phyloP scores from a whole-genome alignment of 1,139 yeast genomes.

The Hanseniaspora sp. region DNA sequence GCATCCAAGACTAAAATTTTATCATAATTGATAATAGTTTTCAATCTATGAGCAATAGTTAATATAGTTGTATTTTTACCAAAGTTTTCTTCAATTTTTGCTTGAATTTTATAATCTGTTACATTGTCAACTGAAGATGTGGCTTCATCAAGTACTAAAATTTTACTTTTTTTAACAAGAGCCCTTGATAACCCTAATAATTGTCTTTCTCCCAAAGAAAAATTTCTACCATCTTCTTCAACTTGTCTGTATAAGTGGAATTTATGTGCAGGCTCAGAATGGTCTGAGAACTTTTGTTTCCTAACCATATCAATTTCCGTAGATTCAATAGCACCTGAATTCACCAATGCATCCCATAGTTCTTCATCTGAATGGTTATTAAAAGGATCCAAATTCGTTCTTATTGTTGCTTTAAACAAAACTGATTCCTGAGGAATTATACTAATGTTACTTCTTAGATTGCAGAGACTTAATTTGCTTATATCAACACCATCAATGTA shows the following conservation, averaged over 20 bases:
- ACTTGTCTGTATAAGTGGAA: conserved; percentile 58
- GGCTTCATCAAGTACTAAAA: conserved; percentile 68
- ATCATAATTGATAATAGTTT: conserved; percentile 57
- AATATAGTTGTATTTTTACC: conserved; percentile 49
- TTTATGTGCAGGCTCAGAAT: conserved; percentile 36
- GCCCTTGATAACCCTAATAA: conserved; percentile 68
- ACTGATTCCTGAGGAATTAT: conserved; percentile 60
- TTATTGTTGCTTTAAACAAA: conserved; percentile 43
- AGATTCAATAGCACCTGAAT: conserved; percentile 49
- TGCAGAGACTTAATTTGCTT: conserved; percentile 37
- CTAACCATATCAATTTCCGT: conserved; percentile 31
- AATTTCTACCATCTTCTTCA: conserved; percentile 64
- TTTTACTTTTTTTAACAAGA: conserved; percentile 52
- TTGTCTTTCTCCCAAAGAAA: conserved; percentile 70
- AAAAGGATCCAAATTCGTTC: conserved; percentile 50
- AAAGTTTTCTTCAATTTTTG: conserved; percentile 52
- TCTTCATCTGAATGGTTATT: conserved; percentile 36
- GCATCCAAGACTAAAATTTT: conserved; percentile 53
- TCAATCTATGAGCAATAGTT: conserved; percentile 70
- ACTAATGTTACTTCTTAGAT: conserved; percentile 40
- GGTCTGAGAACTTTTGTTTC: conserved; percentile 23
- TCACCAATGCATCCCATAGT: conserved; percentile 45
- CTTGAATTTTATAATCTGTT: conserved; percentile 61
- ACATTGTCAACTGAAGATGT: conserved; percentile 74
- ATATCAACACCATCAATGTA: conserved; percentile 43